Evolutionary conservation across 441 rosid genomes (phyloP), one percentile per base, ranked within the genome.

Genomic region (Metrosideros polymorpha): DNA sequence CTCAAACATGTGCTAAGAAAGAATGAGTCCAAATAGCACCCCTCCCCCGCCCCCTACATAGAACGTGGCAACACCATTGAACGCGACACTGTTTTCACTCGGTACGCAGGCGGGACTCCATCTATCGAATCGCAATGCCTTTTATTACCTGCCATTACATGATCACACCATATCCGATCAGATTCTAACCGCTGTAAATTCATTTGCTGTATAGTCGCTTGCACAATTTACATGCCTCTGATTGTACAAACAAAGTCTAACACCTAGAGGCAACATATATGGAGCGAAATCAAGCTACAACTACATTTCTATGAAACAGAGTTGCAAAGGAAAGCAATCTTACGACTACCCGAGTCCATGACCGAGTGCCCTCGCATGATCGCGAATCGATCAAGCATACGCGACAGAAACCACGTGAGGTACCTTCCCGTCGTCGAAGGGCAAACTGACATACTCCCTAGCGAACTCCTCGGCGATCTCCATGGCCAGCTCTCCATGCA

Each of bases 401-500:
- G 52, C 43, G 22, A 86, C 82, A 22, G 83, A 83, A 45, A 87
- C 83, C 51, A 87, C 71, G 35, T 90, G 94, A 88, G 98, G 96
- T 45, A 89, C 94, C 91, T 97, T 95, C 32, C 90, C 92, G 57
- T 92, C 94, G 82, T 94, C 96, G 86, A 94, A 94, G 75, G 98
- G 99, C 91, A 97, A 91, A 47, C 97, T 92, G 3, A 94, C 92
- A 82, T 94, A 94, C 71, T 93, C 95, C 53, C 92, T 88, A 0
- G 95, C 95, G 88, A 95, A 94, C 87, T 97, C 97, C 86, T 93
- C 92, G 12, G 96, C 98, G 35, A 97, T 96, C 92, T 94, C 95
- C 89, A 86, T 88, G 25, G 92, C 98, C 53, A 94, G 92, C 91
- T 97, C 96, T 6, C 98, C 97, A 19, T 92, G 92, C 18, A 88